These are phyloP conservation scores for Quercus bicolor DNA, from an alignment of 306 rosid species.

Conservation along the genomic window DNA sequence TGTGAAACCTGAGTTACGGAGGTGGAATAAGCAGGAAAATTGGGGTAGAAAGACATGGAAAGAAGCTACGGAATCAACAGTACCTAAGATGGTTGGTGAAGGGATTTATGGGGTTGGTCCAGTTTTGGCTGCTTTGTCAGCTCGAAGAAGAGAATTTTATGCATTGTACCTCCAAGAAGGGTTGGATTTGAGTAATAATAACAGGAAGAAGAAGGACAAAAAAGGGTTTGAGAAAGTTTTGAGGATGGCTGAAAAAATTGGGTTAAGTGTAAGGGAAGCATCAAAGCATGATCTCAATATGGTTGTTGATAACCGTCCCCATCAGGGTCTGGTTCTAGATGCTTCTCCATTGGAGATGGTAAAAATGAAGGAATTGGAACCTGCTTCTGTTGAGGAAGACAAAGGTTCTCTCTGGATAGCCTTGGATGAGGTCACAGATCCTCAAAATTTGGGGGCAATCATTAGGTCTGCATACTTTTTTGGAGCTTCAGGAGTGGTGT, in stretches of 20 bases:
- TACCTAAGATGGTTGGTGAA: slow-evolving; percentile 84
- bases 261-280: slow-evolving; percentile 55
- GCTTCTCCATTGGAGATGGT: slow-evolving; percentile 94
- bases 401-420: slow-evolving; percentile 84
- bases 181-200: slow-evolving; percentile 72
- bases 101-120: slow-evolving; percentile 95
- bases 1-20: slow-evolving; percentile 60
- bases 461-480: slow-evolving; percentile 86
- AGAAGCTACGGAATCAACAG: slow-evolving; percentile 73
- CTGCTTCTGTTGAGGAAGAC: slow-evolving; percentile 58
- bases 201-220: slow-evolving; percentile 95
- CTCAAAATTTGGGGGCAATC: slow-evolving; percentile 91
- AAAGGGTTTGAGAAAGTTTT: slow-evolving; percentile 80
- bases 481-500: slow-evolving; percentile 83
- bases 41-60: slow-evolving; percentile 89
- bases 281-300: slow-evolving; percentile 93
- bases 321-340: slow-evolving; percentile 88
- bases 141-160: slow-evolving; percentile 90
- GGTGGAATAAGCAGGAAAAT: slow-evolving; percentile 74
- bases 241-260: slow-evolving; percentile 68
- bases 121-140: slow-evolving; percentile 88
- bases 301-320: slow-evolving; percentile 93
- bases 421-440: slow-evolving; percentile 93
- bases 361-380: slow-evolving; percentile 66
- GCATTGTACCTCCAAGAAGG: slow-evolving; percentile 85